These are phyloP conservation scores for Volvox reticuliferus DNA, from an alignment of 139 green algal genomes.

Conservation along the genomic window DNA sequence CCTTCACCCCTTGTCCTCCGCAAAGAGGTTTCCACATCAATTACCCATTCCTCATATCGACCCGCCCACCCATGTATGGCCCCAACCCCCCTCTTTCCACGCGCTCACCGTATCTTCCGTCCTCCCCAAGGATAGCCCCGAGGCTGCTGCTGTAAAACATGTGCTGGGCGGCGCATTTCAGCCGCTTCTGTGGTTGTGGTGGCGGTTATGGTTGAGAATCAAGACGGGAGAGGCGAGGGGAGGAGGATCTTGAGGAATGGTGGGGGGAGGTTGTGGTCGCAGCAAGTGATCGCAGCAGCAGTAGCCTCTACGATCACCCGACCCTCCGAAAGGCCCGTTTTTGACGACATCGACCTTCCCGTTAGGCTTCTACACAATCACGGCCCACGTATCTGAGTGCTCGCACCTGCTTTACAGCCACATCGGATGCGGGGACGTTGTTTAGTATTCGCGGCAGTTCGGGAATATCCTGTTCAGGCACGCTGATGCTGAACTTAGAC, in stretches of 20 bases:
- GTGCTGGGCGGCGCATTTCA: constrained; percentile 53
- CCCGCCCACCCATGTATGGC: too few species aligned
- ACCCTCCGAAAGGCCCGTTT: too few species aligned
- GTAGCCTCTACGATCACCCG: too few species aligned
- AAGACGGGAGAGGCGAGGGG: not conserved
- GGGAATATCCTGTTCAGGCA: constrained; percentile 46
- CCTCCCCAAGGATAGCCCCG: constrained; percentile 49
- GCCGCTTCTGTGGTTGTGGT: not conserved
- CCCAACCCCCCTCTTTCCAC: too few species aligned
- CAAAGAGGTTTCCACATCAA: too few species aligned
- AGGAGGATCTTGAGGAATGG: not conserved
- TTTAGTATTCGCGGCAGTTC: constrained; percentile 31
- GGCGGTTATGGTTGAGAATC: too few species aligned
- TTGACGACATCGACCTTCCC: not conserved
- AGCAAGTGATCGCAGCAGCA: too few species aligned
- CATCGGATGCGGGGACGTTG: not conserved
- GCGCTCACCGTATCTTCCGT: constrained; percentile 49
- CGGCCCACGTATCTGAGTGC: not conserved
- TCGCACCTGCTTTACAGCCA: constrained; percentile 48
- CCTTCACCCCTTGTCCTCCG: too few species aligned
- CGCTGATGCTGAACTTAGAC: constrained; percentile 28
- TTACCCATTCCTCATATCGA: too few species aligned
- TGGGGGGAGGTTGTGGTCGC: too few species aligned
- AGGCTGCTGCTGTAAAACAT: constrained; percentile 52
- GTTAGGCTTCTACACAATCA: too few species aligned